phyloP scores from a whole-genome alignment of 2,329 filamentous ascomycete species.

The Pseudogymnoascus sp. region DNA sequence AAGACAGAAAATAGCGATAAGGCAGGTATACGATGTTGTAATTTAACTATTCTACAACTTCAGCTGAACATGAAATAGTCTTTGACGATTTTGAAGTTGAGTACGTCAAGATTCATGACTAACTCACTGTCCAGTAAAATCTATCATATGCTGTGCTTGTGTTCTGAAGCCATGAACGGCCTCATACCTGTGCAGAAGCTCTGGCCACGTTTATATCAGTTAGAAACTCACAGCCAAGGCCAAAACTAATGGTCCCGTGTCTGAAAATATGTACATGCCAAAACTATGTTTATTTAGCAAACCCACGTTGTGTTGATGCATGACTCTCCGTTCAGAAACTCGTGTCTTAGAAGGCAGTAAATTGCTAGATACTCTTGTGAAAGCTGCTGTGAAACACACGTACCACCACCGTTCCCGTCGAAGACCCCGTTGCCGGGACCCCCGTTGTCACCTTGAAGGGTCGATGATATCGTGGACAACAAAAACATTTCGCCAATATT shows the following conservation, averaged over 20 bases:
- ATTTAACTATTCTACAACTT: not conserved
- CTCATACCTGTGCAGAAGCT: not conserved
- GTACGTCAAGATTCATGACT: not conserved
- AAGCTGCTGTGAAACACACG: not conserved
- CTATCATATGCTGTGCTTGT: not conserved
- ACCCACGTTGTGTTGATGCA: not conserved
- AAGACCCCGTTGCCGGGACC: conserved; percentile 1
- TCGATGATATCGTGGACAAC: not conserved
- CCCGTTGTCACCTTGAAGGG: not conserved
- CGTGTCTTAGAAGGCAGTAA: not conserved
- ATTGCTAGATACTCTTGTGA: not conserved
- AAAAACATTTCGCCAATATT: not conserved
- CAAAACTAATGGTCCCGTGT: not conserved
- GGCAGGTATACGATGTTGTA: not conserved
- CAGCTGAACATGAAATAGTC: not conserved
- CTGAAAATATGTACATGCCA: not conserved
- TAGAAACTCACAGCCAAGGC: not conserved
- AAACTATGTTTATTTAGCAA: not conserved
- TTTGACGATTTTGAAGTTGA: not conserved
- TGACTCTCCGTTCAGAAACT: not conserved
- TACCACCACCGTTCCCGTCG: not conserved
- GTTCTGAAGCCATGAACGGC: not conserved
- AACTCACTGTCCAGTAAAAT: not conserved
- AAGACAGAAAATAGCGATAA: not conserved
- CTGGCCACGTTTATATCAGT: not conserved